Base-by-base conservation (phyloP, 2,329 filamentous ascomycete genomes). In the Xylariaceae sp. region DNA sequence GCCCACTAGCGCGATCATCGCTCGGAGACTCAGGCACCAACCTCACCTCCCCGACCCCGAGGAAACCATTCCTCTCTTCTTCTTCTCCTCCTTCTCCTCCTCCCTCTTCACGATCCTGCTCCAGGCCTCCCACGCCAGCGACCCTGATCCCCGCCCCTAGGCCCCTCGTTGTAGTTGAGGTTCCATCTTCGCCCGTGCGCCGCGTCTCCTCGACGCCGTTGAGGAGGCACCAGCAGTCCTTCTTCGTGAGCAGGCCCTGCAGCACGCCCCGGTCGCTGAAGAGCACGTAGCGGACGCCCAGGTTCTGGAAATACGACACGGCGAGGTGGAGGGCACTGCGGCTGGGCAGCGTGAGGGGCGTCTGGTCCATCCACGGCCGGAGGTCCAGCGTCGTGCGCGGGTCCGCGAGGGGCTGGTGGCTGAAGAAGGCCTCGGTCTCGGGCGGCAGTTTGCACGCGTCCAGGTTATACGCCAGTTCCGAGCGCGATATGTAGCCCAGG, bases 361-460 rank as follows among this genome's bases (percentile, higher is more conserved):
- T 98, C 62, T 96, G 90, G 62, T 98, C 92, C 88, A 98, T 96
- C 92, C 92, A 98, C 2, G 89, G 89, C 6, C 90, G 74, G 9
- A 98, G 73, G 63, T 98, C 92, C 27, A 98, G 78, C 1, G 83
- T 88, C 12, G 78, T 74, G 14, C 74, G 70, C 1, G 86, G 84
- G 54, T 94, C 87, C 1, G 84, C 83, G 38, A 90, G 79, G 2
- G 85, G 82, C 56, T 89, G 85, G 57, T 94, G 86, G 1, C 78
- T 74, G 64, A 98, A 96, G 63, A 85, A 88, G 30, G 83, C 83
- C 58, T 90, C 85, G 0, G 88, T 85, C 44, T 84, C 80, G 1
- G 74, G 70, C 0, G 81, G 70, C 2, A 94, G 69, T 34, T 71
- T 73, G 29, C 79, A 73, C 42, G 76, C 72, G 38, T 77, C 74